Percentiles rank a stretch among this genome's conserved stretches.
Evolutionary conservation across 169 alveolate species (phyloP).

Genomic region (Babesia sp.): DNA sequence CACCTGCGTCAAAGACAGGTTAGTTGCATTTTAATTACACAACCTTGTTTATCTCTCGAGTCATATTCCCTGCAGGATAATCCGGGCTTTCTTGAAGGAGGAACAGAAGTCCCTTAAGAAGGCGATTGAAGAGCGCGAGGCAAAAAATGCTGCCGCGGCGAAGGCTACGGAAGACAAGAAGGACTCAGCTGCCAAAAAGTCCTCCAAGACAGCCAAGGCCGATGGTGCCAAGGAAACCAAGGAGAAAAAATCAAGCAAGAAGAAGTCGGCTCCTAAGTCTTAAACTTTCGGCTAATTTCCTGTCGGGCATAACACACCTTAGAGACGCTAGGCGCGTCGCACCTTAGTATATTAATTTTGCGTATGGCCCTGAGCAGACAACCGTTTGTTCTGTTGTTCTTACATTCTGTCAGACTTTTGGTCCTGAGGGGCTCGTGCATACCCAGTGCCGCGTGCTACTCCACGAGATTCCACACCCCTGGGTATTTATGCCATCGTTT

Average conservation of each 20-base stretch:
- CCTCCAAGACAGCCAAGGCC: conserved; percentile 37
- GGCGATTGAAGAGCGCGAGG: conserved; percentile 75
- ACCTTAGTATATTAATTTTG: conserved; percentile 1
- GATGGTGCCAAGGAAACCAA: conserved; percentile 49
- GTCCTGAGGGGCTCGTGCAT: conserved; percentile 5
- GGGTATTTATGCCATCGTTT: conserved; percentile 1
- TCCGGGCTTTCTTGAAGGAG: conserved; percentile 89
- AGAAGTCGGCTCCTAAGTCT: conserved; percentile 34
- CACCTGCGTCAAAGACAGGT: conserved; percentile 80
- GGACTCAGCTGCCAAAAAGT: conserved; percentile 21
- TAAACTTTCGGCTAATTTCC: conserved; percentile 17
- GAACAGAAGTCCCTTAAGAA: conserved; percentile 87
- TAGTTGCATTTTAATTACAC: not conserved
- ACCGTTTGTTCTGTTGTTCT: conserved; percentile 2
- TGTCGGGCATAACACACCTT: conserved; percentile 21
- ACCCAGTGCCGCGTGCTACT: not conserved
- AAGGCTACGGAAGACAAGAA: conserved; percentile 31
- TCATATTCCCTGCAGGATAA: conserved; percentile 68
- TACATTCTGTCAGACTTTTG: conserved; percentile 26
- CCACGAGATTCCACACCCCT: conserved; percentile 14
- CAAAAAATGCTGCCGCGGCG: conserved; percentile 54
- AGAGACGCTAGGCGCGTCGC: not conserved
- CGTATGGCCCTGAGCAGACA: conserved; percentile 22
- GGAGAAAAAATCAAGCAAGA: conserved; percentile 47
- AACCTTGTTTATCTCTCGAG: not conserved